Conservation (phyloP, 73 alveolate genomes). For the Loxodes magnus region DNA sequence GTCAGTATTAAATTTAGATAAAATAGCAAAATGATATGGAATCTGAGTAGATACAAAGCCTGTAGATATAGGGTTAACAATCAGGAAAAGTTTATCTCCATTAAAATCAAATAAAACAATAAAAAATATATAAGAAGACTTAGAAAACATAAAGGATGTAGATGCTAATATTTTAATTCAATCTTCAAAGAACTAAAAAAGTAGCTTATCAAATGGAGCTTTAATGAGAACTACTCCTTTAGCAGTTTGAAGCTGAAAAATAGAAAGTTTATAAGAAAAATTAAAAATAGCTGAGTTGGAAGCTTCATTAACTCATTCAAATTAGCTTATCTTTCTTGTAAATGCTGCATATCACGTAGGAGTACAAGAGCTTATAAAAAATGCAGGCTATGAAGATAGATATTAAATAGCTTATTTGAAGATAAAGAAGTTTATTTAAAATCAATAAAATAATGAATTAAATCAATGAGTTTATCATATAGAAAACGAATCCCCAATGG, state of each 20-base stretch:
- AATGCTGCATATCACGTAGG: slow-evolving; percentile 13
- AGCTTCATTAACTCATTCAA: slow-evolving; percentile 26
- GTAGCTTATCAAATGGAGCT: slow-evolving; percentile 30
- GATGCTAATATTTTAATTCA: background rate
- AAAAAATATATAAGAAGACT: background rate
- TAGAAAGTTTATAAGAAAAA: slow-evolving; percentile 11
- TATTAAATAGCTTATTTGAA: background rate
- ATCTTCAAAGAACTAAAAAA: slow-evolving; percentile 3
- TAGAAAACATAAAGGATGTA: background rate
- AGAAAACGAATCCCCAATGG: background rate
- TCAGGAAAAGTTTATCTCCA: slow-evolving; percentile 5
- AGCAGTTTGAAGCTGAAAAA: slow-evolving; percentile 33
- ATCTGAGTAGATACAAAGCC: slow-evolving; percentile 30
- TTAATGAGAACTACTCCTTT: slow-evolving; percentile 44
- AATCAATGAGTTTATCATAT: background rate
- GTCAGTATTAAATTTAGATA: slow-evolving; percentile 4
- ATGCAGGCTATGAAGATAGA: slow-evolving; percentile 1
- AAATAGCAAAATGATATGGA: slow-evolving; percentile 10
- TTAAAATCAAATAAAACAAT: no score
- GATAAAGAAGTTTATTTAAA: background rate
- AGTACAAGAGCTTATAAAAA: slow-evolving; percentile 1
- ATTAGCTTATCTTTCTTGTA: slow-evolving; percentile 5
- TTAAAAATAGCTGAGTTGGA: slow-evolving; percentile 10
- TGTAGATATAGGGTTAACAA: slow-evolving; percentile 30
- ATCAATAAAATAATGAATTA: background rate